Evolutionary conservation across 805 yeast genomes (phyloP).

Genomic region (Pichia occidentalis): DNA sequence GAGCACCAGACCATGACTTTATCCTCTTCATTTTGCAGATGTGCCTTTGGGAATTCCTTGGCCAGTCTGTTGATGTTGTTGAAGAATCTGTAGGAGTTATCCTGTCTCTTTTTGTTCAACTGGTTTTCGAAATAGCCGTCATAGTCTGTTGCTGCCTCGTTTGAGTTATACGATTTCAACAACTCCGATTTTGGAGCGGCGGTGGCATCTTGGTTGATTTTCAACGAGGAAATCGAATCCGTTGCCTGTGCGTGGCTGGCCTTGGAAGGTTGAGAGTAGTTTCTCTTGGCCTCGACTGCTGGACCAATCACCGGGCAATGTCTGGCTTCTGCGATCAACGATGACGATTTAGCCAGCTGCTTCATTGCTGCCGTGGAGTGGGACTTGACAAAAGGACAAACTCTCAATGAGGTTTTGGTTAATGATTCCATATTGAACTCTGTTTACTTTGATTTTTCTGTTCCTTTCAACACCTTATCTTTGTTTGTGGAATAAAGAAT

Average conservation of each 20-base stretch:
- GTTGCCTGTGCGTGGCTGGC: conserved; percentile 42
- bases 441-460: too few species aligned
- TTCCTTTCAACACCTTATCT: too few species aligned
- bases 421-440: conserved; percentile 90
- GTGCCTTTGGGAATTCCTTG: conserved; percentile 89
- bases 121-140: conserved; percentile 62
- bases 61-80: conserved; percentile 97
- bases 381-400: conserved; percentile 74
- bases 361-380: conserved; percentile 56
- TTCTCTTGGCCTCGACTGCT: conserved; percentile 46
- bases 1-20: conserved; percentile 99
- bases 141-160: conserved; percentile 61
- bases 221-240: conserved; percentile 27
- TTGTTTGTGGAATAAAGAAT: too few species aligned
- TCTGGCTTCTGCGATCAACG: conserved; percentile 52
- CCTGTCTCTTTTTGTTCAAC: conserved; percentile 66
- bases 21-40: conserved; percentile 63
- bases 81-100: conserved; percentile 91
- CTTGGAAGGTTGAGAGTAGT: conserved; percentile 42
- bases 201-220: conserved; percentile 27
- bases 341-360: conserved; percentile 39
- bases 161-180: conserved; percentile 29
- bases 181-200: conserved; percentile 23
- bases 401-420: conserved; percentile 65
- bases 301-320: conserved; percentile 90